These are phyloP conservation scores for Lichenothelia convexa DNA, from an alignment of 495 filamentous ascomycete genomes.

Conservation along the genomic window DNA sequence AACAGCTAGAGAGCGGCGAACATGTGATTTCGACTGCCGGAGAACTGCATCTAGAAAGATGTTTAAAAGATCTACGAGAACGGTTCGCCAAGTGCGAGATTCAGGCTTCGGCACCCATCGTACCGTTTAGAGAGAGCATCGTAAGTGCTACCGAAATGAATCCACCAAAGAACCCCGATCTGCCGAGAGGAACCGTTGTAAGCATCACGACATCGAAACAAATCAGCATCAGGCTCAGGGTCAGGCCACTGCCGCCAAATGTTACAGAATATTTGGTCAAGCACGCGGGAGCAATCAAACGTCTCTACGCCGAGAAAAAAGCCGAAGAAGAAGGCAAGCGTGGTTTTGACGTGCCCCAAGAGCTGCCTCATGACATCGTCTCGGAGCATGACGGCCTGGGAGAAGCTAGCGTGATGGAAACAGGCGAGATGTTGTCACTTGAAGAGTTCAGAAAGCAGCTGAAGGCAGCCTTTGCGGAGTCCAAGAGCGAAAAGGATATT, in stretches of 20 bases:
- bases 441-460: conserved; percentile 63
- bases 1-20: conserved; percentile 81
- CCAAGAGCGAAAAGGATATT: conserved; percentile 44
- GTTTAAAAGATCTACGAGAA: conserved; percentile 82
- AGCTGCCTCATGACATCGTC: conserved; percentile 2
- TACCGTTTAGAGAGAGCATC: conserved; percentile 89
- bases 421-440: conserved; percentile 38
- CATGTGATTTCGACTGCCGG: conserved; percentile 91
- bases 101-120: conserved; percentile 81
- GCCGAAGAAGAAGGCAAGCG: conserved; percentile 21
- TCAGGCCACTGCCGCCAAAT: conserved; percentile 55
- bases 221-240: conserved; percentile 57
- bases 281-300: conserved; percentile 60
- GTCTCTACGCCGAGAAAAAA: conserved; percentile 51
- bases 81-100: conserved; percentile 91
- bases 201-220: conserved; percentile 67
- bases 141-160: conserved; percentile 79
- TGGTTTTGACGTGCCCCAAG: conserved; percentile 4
- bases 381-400: conserved; percentile 21
- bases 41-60: conserved; percentile 86
- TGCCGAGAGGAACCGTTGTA: conserved; percentile 69
- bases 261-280: conserved; percentile 76
- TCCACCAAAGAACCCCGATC: conserved; percentile 62
- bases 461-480: conserved; percentile 42
- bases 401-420: conserved; percentile 25